These are phyloP conservation scores for Colletotrichum cordylinicola DNA, from an alignment of 2,329 filamentous ascomycete species.

Conservation along the genomic window DNA sequence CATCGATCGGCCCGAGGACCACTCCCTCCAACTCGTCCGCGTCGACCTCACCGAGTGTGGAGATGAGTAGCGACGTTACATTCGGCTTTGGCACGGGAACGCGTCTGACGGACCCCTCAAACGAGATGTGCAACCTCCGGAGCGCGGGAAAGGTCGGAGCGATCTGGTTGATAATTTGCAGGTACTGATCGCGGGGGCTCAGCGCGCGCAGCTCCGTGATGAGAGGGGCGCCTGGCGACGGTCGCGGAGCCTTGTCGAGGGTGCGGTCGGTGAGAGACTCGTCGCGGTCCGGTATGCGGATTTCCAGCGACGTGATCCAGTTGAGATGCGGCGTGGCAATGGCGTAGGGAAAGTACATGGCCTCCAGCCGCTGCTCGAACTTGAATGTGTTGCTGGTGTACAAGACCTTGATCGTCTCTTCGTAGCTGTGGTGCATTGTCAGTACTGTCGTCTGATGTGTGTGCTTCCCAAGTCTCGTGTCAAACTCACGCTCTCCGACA, in stretches of 20 bases:
- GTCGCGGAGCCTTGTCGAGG: conserved; percentile 8
- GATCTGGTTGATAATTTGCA: conserved; percentile 4
- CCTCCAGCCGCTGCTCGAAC: conserved; percentile 20
- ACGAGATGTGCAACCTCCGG: conserved; percentile 17
- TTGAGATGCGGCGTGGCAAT: background rate
- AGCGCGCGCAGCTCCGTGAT: background rate
- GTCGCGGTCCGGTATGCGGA: conserved; percentile 20
- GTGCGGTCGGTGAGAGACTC: conserved; percentile 15
- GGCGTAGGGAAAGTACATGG: conserved; percentile 18
- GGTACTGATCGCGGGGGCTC: conserved; percentile 12
- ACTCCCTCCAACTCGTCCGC: conserved; percentile 2
- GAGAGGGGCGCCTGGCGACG: background rate
- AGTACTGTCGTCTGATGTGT: background rate
- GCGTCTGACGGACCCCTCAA: conserved; percentile 20
- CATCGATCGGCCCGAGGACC: conserved; percentile 11
- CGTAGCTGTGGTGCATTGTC: conserved; percentile 11
- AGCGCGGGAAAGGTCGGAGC: conserved; percentile 16
- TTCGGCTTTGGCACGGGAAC: conserved; percentile 16
- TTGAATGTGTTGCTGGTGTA: conserved; percentile 24
- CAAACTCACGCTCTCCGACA: conserved; percentile 22
- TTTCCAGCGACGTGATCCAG: conserved; percentile 23
- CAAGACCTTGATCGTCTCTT: conserved; percentile 22
- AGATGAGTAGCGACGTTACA: conserved; percentile 17
- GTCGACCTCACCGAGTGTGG: conserved; percentile 17
- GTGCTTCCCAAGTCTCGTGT: background rate